Evolutionary conservation across 129 eudicot species (phyloP).

Genomic region (Flaveria ramosissima): DNA sequence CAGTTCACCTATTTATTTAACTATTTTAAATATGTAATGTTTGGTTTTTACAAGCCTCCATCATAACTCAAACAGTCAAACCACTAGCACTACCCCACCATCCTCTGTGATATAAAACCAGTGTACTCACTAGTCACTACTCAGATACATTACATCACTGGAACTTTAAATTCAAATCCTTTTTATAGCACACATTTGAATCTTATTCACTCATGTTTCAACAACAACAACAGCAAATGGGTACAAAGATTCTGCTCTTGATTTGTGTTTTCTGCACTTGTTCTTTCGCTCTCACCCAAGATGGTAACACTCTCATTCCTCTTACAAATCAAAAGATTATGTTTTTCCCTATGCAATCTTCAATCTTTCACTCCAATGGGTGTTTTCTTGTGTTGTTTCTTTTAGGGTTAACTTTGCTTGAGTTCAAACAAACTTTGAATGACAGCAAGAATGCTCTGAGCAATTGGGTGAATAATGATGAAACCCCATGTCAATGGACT

Average conservation of each 20-base stretch:
- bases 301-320: slow-evolving; percentile 49
- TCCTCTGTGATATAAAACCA: neutral
- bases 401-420: slow-evolving; percentile 76
- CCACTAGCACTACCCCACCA: slow-evolving; percentile 46
- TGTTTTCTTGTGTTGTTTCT: slow-evolving; percentile 9
- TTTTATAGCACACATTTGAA: slow-evolving; percentile 35
- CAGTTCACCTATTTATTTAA: no score
- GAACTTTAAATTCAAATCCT: slow-evolving; percentile 29
- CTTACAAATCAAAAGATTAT: neutral
- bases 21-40: no score
- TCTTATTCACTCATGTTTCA: slow-evolving; percentile 28
- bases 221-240: slow-evolving; percentile 51
- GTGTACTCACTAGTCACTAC: slow-evolving; percentile 27
- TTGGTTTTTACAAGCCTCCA: neutral
- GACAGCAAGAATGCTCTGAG: slow-evolving; percentile 64
- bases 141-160: slow-evolving; percentile 13
- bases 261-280: slow-evolving; percentile 52
- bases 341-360: slow-evolving; percentile 5
- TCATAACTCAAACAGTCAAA: slow-evolving; percentile 31
- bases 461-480: slow-evolving; percentile 76
- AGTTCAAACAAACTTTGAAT: slow-evolving; percentile 69
- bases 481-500: slow-evolving; percentile 84
- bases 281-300: slow-evolving; percentile 70
- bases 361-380: slow-evolving; percentile 1
- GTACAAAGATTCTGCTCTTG: slow-evolving; percentile 17